A percentile compares a stretch with the other conserved stretches of the same genome.
Evolutionary conservation across 768 basidiomycete genomes (phyloP).

Genomic region (Gautieria morchelliformis): DNA sequence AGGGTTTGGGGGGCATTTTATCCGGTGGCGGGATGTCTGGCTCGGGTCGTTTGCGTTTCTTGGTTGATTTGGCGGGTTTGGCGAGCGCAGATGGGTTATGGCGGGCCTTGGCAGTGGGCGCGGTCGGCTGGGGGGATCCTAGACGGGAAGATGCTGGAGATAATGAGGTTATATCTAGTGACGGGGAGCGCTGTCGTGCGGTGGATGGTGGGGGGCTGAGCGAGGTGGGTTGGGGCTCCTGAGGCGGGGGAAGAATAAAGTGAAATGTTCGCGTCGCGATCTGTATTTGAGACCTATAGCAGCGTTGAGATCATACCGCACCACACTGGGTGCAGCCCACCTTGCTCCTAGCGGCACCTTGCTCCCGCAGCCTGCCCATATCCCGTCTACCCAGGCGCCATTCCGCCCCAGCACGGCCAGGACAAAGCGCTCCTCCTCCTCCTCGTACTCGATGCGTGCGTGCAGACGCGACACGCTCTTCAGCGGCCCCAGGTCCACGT

Average conservation of each 20-base stretch:
- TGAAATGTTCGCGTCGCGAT: slow-evolving; percentile 96
- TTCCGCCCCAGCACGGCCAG: slow-evolving; percentile 92
- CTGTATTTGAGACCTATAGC: slow-evolving; percentile 32
- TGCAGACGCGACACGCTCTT: slow-evolving; percentile 98
- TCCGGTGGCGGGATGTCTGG: slow-evolving; percentile 32
- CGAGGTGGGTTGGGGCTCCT: slow-evolving; percentile 69
- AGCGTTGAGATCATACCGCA: background rate
- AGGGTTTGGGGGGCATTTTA: slow-evolving; percentile 82
- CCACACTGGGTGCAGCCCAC: slow-evolving; percentile 32
- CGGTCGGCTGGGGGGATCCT: slow-evolving; percentile 36
- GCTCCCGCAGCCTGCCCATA: slow-evolving; percentile 87
- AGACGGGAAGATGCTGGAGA: slow-evolving; percentile 77
- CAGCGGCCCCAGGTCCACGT: slow-evolving; percentile 81
- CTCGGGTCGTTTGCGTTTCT: slow-evolving; percentile 22
- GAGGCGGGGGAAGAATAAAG: slow-evolving; percentile 88
- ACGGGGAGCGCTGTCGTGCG: slow-evolving; percentile 60
- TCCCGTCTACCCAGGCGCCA: slow-evolving; percentile 95
- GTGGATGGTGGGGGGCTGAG: slow-evolving; percentile 67
- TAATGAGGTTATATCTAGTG: slow-evolving; percentile 72
- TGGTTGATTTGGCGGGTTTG: slow-evolving; percentile 49
- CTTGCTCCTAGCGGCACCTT: slow-evolving; percentile 78
- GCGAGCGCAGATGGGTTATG: slow-evolving; percentile 40
- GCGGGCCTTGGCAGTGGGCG: slow-evolving; percentile 22
- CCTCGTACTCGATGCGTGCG: slow-evolving; percentile 91
- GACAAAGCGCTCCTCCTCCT: slow-evolving; percentile 79